Evolutionary conservation across 768 basidiomycete species (phyloP).

Genomic region (Suillus subaureus): DNA sequence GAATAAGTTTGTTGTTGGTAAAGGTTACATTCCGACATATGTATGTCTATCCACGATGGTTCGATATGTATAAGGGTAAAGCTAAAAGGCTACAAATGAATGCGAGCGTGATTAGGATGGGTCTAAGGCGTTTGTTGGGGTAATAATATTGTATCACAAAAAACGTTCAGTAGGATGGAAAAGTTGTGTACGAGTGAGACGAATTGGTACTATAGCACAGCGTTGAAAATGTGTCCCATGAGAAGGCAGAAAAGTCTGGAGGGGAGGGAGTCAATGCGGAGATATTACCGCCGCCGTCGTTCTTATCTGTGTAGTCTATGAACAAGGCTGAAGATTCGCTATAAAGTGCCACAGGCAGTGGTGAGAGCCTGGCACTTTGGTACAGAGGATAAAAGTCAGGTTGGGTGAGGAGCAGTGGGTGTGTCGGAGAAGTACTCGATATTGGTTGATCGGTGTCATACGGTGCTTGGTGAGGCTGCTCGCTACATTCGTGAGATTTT

Average conservation of each 20-base stretch:
- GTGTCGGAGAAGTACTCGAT: not conserved
- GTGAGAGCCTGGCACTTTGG: not conserved
- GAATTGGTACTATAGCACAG: not conserved
- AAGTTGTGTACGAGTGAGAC: slow-evolving; percentile 7
- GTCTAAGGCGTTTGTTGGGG: slow-evolving; percentile 20
- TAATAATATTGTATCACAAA: slow-evolving; percentile 22
- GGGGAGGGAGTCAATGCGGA: not conserved
- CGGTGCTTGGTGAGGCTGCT: not conserved
- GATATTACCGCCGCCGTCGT: not conserved
- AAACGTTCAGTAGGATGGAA: not conserved
- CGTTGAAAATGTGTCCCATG: slow-evolving; percentile 21
- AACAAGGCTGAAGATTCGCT: slow-evolving; percentile 2
- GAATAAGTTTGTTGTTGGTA: not conserved
- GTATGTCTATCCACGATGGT: not conserved
- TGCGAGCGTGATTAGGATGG: slow-evolving; percentile 7
- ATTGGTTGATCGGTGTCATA: not conserved
- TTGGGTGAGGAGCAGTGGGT: slow-evolving; percentile 4
- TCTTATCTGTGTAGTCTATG: slow-evolving; percentile 2
- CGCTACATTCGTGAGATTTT: not conserved
- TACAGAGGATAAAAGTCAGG: not conserved
- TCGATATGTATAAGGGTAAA: slow-evolving; percentile 3
- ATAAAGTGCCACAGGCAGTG: not conserved
- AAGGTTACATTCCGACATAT: not conserved
- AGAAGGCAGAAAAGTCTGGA: slow-evolving; percentile 21
- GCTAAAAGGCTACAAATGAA: slow-evolving; percentile 25